Conservation (phyloP, 257 asterid genomes). For the Ilex aquifolium region DNA sequence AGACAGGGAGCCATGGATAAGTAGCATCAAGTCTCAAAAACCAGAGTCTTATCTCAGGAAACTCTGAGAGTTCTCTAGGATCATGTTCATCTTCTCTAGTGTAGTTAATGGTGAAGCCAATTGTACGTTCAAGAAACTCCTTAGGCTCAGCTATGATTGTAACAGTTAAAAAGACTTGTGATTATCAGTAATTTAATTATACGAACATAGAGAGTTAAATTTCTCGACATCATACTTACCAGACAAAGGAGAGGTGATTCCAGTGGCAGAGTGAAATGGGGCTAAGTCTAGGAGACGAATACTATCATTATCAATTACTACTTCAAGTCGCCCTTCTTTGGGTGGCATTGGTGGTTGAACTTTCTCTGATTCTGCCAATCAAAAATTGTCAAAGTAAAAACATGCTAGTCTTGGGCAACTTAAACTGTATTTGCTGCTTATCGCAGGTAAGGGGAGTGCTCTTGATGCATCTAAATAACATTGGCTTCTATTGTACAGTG, state of each 20-base stretch:
- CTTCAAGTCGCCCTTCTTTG: slow-evolving; percentile 58
- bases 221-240: slow-evolving; percentile 26
- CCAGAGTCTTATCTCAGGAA: slow-evolving; percentile 86
- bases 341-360: slow-evolving; percentile 74
- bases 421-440: neutral
- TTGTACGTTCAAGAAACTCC: slow-evolving; percentile 54
- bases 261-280: slow-evolving; percentile 52
- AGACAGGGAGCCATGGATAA: slow-evolving; percentile 88
- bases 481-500: neutral
- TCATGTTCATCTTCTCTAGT: slow-evolving; percentile 58
- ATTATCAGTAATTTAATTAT: neutral
- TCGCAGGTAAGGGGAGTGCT: neutral
- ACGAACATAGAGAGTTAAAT: neutral
- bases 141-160: slow-evolving; percentile 42
- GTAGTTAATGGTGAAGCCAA: slow-evolving; percentile 74
- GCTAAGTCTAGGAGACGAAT: slow-evolving; percentile 48
- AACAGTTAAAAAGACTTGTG: neutral
- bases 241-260: slow-evolving; percentile 34
- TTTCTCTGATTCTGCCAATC: slow-evolving; percentile 26
- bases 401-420: neutral
- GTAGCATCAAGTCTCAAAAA: slow-evolving; percentile 60
- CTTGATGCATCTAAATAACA: neutral
- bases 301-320: slow-evolving; percentile 55
- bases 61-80: slow-evolving; percentile 72
- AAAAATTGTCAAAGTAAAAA: neutral